Evolutionary conservation across 352 stramenopile species (phyloP).

Genomic region (Globisporangium orthogonon): DNA sequence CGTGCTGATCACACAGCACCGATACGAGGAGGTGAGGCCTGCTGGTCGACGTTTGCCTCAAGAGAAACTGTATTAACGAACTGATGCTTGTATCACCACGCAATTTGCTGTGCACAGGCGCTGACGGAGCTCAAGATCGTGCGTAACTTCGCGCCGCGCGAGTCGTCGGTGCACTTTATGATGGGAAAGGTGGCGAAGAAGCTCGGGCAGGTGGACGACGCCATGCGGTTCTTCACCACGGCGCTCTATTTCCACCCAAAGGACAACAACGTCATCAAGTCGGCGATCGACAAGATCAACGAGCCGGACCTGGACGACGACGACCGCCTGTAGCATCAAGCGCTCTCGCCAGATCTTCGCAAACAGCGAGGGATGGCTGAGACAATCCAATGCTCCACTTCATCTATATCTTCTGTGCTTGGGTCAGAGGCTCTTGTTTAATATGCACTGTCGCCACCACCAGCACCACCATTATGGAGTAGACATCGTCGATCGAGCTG

Average conservation of each 20-base stretch:
- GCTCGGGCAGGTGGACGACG: slow-evolving; percentile 87
- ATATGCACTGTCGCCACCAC: too few species aligned
- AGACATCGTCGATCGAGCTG: too few species aligned
- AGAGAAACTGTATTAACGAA: not conserved
- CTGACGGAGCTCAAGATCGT: slow-evolving; percentile 90
- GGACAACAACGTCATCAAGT: slow-evolving; percentile 96
- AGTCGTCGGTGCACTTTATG: slow-evolving; percentile 95
- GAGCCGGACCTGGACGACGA: slow-evolving; percentile 56
- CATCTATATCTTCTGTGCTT: too few species aligned
- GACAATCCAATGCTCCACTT: not conserved
- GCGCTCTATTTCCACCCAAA: slow-evolving; percentile 97
- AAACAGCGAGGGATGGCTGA: too few species aligned
- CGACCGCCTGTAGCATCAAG: slow-evolving; percentile 29
- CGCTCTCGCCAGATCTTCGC: too few species aligned
- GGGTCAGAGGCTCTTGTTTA: too few species aligned
- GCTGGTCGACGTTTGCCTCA: too few species aligned
- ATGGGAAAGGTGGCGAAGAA: slow-evolving; percentile 93
- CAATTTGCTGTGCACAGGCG: slow-evolving; percentile 28
- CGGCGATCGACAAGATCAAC: slow-evolving; percentile 91
- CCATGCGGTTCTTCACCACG: slow-evolving; percentile 94
- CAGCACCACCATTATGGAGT: too few species aligned
- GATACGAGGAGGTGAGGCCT: slow-evolving; percentile 69
- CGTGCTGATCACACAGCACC: slow-evolving; percentile 91
- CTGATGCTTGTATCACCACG: too few species aligned
- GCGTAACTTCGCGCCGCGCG: slow-evolving; percentile 90